Evolutionary conservation across 306 rosid genomes (phyloP), one percentile per base, ranked within the genome.

Genomic region (Vigna angularis): DNA sequence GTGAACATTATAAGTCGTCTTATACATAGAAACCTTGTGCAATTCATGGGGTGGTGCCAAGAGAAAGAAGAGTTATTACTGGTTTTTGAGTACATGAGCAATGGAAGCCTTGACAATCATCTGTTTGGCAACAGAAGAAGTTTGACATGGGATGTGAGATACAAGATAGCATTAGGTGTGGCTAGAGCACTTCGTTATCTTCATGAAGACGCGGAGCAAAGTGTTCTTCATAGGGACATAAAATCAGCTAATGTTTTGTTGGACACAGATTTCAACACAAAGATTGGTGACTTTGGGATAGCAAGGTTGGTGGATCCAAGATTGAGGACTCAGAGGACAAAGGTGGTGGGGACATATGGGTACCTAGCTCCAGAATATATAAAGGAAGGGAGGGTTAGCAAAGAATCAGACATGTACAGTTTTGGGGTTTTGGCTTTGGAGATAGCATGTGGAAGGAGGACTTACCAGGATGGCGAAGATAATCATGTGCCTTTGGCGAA

Each of bases 41-140:
- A 85, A 13, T 76, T 82, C 65, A 82, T 87, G 9, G 91, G 91
- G 0, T 85, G 91, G 88, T 87, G 91, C 72, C 82, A 77, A 0
- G 83, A 78, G 76, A 8, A 77, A 61, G 77, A 65, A 0, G 88
- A 89, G 40, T 66, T 82, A 32, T 51, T 86, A 8, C 44, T 88
- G 45, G 68, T 62, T 62, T 62, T 62, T 32, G 13, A 62, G 47
- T 62, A 34, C 47, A 74, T 85, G 91, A 69, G 84, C 9, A 85
- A 85, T 34, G 80, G 88, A 18, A 87, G 88, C 80, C 85, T 87
- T 53, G 59, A 53, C 59, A 53, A 1, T 53, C 59, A 53, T 53
- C 59, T 53, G 6, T 53, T 53, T 53, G 59, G 59, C 28, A 53
- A 9, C 1, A 53, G 53, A 24, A 69, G 22, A 53, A 42, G 62